Percentiles rank a stretch among this genome's conserved stretches.
Evolutionary conservation across 768 basidiomycete genomes (phyloP).

Genomic region (Serpula lacrymans): DNA sequence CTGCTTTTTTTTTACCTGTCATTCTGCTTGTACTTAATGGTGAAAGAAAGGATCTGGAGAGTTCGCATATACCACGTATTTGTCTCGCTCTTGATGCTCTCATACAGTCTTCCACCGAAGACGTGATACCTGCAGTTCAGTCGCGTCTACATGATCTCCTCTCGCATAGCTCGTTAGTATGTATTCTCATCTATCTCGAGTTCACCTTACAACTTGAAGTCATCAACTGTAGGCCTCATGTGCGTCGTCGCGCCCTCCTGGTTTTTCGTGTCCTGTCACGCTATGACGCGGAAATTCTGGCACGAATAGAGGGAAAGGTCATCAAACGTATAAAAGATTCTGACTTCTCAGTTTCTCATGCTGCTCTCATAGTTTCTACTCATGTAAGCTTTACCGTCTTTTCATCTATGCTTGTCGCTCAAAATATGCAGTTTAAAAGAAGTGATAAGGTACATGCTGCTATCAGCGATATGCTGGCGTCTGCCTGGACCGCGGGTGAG

Average conservation of each 20-base stretch:
- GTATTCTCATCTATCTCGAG: slow-evolving; percentile 19
- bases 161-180: slow-evolving; percentile 73
- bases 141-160: slow-evolving; percentile 61
- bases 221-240: slow-evolving; percentile 40
- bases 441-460: slow-evolving; percentile 6
- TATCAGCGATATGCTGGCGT: slow-evolving; percentile 14
- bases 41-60: slow-evolving; percentile 71
- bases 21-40: slow-evolving; percentile 4
- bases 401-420: slow-evolving; percentile 8
- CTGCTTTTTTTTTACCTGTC: not conserved
- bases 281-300: slow-evolving; percentile 44
- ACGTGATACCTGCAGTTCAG: slow-evolving; percentile 75
- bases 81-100: slow-evolving; percentile 72
- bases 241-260: slow-evolving; percentile 61
- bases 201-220: slow-evolving; percentile 8
- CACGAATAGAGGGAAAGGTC: slow-evolving; percentile 36
- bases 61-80: slow-evolving; percentile 48
- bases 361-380: slow-evolving; percentile 39
- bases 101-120: slow-evolving; percentile 55
- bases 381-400: slow-evolving; percentile 6
- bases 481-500: slow-evolving; percentile 10
- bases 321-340: slow-evolving; percentile 41
- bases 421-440: not conserved
- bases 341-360: slow-evolving; percentile 40
- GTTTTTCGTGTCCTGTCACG: slow-evolving; percentile 53